Evolutionary conservation across 495 filamentous ascomycete species (phyloP), one percentile per base, ranked within the genome.

Genomic region (Aspergillus taichungensis): DNA sequence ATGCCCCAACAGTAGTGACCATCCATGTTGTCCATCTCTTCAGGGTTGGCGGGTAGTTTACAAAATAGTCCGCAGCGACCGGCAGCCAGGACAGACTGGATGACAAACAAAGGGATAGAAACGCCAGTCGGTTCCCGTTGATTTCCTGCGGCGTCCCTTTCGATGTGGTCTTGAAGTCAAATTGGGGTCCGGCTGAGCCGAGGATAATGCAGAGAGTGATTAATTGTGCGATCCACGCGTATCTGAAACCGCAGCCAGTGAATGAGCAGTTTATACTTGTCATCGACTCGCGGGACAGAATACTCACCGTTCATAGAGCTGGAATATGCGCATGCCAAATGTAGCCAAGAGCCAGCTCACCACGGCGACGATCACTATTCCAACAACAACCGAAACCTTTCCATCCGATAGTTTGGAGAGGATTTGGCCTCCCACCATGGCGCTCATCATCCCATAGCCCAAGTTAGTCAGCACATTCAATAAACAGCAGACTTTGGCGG

Each of bases 261-360:
- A 12, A 6, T 13, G 30, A 37, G 24, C 10, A 9, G 13, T 24
- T 29, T 12, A 27, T 1, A 8, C 7, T n/a, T 14, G 31, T 40
- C 7, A 6, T 11, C 9, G 6, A 27, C 7, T 8, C 6, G 34
- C 27, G 27, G 13, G 29, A 11, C 8, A 40, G 33, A 3, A 32
- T 13, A 29, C 37, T 41, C 57, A 59, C 59, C 59, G 73, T 59
- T 88, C 83, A 62, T 87, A 88, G 32, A 70, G 62, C 46, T 87
- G 81, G 64, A 89, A 87, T 13, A 85, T 66, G 12, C 67, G 68
- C 72, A 87, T 87, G 8, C 85, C 85, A 60, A 88, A 87, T 6
- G 79, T 79, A 9, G 83, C 79, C 48, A 90, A 73, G 0, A 71
- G 53, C 74, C 74, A 80, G 33, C 74, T 79, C 7, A 80, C 69